These are phyloP conservation scores for Polysphondylium violaceum DNA, from an alignment of 78 protist species.

Conservation along the genomic window DNA sequence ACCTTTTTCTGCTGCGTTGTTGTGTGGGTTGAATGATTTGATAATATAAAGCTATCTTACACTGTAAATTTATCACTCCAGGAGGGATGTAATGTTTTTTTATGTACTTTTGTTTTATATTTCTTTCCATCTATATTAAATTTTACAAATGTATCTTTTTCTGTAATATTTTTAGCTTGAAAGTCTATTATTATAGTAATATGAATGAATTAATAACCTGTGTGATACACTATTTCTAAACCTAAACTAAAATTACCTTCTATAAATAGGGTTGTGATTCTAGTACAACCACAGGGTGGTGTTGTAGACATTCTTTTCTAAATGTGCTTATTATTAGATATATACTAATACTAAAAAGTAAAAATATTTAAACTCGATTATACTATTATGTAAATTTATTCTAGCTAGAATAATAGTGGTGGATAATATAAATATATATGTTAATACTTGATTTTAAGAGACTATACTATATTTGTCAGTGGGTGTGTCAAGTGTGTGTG, in stretches of 20 bases:
- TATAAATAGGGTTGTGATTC: neutral
- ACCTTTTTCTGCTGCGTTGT: neutral
- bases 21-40: neutral
- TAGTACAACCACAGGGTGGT: too few relatives aligned
- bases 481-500: too few relatives aligned
- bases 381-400: too few relatives aligned
- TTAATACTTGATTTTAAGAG: too few relatives aligned
- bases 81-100: slow-evolving; percentile 45
- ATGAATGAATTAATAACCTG: neutral
- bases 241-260: neutral
- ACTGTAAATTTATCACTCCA: slow-evolving; percentile 72
- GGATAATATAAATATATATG: too few relatives aligned
- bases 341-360: too few relatives aligned
- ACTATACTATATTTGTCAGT: too few relatives aligned
- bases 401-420: too few relatives aligned
- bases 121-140: slow-evolving; percentile 63
- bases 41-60: neutral
- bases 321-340: too few relatives aligned
- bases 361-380: too few relatives aligned
- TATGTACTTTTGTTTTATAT: slow-evolving; percentile 52
- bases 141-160: slow-evolving; percentile 65
- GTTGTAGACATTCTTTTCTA: too few relatives aligned
- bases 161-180: slow-evolving; percentile 52
- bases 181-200: slow-evolving; percentile 2
- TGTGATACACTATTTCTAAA: too few relatives aligned